A percentile compares a stretch with the other conserved stretches of the same genome.
Conservation (phyloP, 345 rosid species). For the Trapa bicornis region DNA sequence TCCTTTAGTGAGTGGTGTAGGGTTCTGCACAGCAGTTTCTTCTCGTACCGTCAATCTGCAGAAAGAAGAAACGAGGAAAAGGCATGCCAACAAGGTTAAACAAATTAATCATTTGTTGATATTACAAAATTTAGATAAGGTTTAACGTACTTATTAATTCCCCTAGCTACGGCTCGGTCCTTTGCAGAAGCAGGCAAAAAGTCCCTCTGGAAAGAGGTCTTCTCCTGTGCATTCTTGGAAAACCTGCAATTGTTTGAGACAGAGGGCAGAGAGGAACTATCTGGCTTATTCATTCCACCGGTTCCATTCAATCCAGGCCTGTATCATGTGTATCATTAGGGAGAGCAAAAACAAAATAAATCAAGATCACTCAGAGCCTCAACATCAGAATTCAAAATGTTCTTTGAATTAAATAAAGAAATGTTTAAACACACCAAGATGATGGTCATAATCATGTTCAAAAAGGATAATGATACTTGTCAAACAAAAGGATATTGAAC, state of each 20-base stretch:
- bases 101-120: background rate
- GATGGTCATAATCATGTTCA: too few relatives aligned
- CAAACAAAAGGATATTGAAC: too few relatives aligned
- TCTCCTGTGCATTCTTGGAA: constrained; percentile 29
- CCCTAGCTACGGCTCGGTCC: constrained; percentile 29
- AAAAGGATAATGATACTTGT: too few relatives aligned
- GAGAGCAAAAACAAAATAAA: background rate
- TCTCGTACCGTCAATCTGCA: constrained; percentile 31
- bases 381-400: background rate
- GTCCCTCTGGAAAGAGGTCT: constrained; percentile 31
- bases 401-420: too few relatives aligned
- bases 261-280: constrained; percentile 17
- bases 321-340: background rate
- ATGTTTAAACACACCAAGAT: too few relatives aligned
- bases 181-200: constrained; percentile 22
- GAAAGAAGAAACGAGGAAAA: background rate
- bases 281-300: constrained; percentile 23
- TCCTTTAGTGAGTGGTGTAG: constrained; percentile 28
- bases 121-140: background rate
- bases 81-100: background rate
- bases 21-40: constrained; percentile 21
- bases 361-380: background rate
- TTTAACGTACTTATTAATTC: constrained; percentile 31
- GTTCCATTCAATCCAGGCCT: constrained; percentile 30
- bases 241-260: constrained; percentile 18